phyloP scores from a whole-genome alignment of 1,284 basidiomycete genomes.

The Cutaneotrichosporon cutaneum region DNA sequence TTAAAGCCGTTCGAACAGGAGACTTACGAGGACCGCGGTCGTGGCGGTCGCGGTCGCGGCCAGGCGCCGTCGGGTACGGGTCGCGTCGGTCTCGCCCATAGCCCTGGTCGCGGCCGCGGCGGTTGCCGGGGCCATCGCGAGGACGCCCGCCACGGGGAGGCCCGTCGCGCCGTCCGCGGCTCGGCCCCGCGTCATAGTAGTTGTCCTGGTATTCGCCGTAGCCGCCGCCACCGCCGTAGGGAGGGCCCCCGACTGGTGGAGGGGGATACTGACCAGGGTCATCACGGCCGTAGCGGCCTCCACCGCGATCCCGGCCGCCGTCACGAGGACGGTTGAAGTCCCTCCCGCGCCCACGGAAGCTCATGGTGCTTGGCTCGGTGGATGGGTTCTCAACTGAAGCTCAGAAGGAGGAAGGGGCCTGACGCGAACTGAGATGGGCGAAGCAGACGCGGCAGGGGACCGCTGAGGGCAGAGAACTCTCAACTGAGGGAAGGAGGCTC shows the following conservation, averaged over 20 bases:
- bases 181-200: slow-evolving; percentile 10
- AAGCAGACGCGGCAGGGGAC: neutral
- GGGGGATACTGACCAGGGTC: slow-evolving; percentile 12
- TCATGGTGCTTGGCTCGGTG: neutral
- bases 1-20: neutral
- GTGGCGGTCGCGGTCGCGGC: slow-evolving; percentile 8
- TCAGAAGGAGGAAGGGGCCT: slow-evolving; percentile 2
- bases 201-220: slow-evolving; percentile 15
- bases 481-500: neutral
- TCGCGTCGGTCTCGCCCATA: slow-evolving; percentile 34
- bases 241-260: neutral
- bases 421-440: neutral
- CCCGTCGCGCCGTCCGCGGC: slow-evolving; percentile 3
- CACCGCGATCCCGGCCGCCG: neutral
- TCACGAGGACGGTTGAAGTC: slow-evolving; percentile 5
- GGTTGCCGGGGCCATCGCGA: slow-evolving; percentile 38
- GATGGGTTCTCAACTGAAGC: slow-evolving; percentile 5
- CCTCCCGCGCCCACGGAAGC: slow-evolving; percentile 1
- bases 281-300: slow-evolving; percentile 1
- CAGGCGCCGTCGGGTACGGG: neutral
- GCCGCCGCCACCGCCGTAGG: neutral
- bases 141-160: slow-evolving; percentile 16
- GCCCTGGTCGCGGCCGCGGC: slow-evolving; percentile 55
- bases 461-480: slow-evolving; percentile 1
- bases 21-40: slow-evolving; percentile 9